phyloP scores from a whole-genome alignment of 1,284 basidiomycete species.

The Meripilus lineatus region DNA sequence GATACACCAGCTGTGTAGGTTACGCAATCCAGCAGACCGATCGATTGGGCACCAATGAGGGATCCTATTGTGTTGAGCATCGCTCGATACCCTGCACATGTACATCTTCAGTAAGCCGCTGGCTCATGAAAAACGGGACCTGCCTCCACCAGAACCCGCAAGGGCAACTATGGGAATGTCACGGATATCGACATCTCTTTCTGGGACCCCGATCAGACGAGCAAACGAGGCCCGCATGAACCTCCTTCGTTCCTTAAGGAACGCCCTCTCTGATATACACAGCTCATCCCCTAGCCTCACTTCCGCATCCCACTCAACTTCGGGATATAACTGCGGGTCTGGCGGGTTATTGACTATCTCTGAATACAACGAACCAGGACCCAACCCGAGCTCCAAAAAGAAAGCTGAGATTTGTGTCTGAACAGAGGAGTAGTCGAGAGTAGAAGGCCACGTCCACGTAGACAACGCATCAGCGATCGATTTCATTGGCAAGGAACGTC shows the following conservation, averaged over 20 bases:
- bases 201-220: constrained; percentile 29
- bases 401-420: constrained; percentile 26
- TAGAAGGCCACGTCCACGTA: constrained; percentile 26
- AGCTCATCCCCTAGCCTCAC: constrained; percentile 35
- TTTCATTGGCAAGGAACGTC: constrained; percentile 20
- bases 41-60: constrained; percentile 27
- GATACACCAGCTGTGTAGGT: constrained; percentile 37
- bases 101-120: background rate
- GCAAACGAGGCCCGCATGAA: constrained; percentile 31
- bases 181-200: constrained; percentile 31
- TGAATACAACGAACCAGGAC: constrained; percentile 32
- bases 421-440: constrained; percentile 22
- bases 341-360: constrained; percentile 27
- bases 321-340: constrained; percentile 30
- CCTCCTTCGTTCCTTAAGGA: constrained; percentile 28
- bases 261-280: constrained; percentile 32
- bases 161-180: constrained; percentile 39
- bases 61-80: constrained; percentile 39
- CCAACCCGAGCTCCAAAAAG: constrained; percentile 30
- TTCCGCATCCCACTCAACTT: constrained; percentile 36
- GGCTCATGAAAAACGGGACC: constrained; percentile 1
- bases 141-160: constrained; percentile 37
- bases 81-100: constrained; percentile 29
- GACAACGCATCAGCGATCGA: constrained; percentile 22
- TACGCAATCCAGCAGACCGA: constrained; percentile 31